Conservation (phyloP, 2,329 filamentous ascomycete genomes). For the Ophiostoma ips region DNA sequence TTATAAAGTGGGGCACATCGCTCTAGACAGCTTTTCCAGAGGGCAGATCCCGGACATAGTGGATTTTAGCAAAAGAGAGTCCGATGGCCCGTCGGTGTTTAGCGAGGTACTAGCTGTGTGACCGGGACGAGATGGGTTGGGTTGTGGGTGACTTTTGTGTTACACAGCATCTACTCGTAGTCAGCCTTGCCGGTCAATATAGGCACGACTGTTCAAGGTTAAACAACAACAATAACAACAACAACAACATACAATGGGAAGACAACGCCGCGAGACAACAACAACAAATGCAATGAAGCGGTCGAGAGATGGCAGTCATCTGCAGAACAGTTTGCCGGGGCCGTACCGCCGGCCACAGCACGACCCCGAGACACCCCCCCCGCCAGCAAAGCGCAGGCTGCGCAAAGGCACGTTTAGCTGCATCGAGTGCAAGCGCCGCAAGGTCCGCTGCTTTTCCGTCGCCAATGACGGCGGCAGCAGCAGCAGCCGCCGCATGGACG, state of each 20-base stretch:
- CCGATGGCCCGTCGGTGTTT: neutral
- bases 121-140: no score
- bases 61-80: conserved; percentile 3
- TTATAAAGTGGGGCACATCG: conserved; percentile 1
- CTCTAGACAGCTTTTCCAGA: neutral
- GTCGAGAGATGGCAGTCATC: no score
- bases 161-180: no score
- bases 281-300: neutral
- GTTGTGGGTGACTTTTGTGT: no score
- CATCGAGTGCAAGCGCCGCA: conserved; percentile 39
- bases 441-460: conserved; percentile 33
- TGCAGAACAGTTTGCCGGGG: no score
- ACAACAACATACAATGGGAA: neutral
- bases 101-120: no score
- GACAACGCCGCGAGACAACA: no score
- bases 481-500: neutral
- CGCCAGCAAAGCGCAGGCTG: conserved; percentile 16
- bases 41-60: conserved; percentile 7
- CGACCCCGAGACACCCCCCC: neutral
- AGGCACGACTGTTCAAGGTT: no score
- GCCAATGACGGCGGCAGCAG: no score
- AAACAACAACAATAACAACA: neutral
- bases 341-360: no score
- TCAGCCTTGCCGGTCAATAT: no score
- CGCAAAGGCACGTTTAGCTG: conserved; percentile 43